A percentile compares a stretch with the other conserved stretches of the same genome.
Evolutionary conservation across 73 alveolate genomes (phyloP).

Genomic region (Stentor coeruleus): DNA sequence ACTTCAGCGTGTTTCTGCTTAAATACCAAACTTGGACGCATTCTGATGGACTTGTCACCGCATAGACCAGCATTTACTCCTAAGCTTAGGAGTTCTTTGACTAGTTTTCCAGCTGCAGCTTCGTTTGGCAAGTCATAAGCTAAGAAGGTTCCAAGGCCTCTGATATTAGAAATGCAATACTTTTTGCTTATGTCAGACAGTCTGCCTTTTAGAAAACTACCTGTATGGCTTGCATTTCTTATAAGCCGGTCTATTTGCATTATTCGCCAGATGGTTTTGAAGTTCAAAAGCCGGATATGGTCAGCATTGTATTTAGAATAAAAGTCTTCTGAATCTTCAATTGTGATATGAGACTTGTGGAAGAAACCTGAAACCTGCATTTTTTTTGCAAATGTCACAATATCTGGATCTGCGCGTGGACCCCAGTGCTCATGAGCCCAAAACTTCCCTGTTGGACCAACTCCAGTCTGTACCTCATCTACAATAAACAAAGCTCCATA

Average conservation of each 20-base stretch:
- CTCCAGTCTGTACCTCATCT: constrained; percentile 39
- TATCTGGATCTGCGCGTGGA: constrained; percentile 22
- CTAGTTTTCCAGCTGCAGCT: background rate
- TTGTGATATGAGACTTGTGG: constrained; percentile 8
- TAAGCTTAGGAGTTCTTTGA: constrained; percentile 4
- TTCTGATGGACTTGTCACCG: constrained; percentile 33
- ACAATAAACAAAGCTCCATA: constrained; percentile 39
- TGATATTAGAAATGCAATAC: constrained; percentile 19
- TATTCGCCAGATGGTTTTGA: constrained; percentile 18
- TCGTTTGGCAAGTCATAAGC: constrained; percentile 31
- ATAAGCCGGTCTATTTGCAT: constrained; percentile 31
- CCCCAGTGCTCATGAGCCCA: constrained; percentile 52
- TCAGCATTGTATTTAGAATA: background rate
- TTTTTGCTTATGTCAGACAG: constrained; percentile 21
- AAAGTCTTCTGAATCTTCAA: background rate
- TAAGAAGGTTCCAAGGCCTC: constrained; percentile 42
- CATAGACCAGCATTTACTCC: constrained; percentile 35
- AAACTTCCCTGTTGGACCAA: constrained; percentile 38
- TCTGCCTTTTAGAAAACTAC: constrained; percentile 24
- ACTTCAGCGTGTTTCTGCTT: constrained; percentile 33
- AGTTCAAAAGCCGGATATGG: constrained; percentile 16
- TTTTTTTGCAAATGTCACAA: constrained; percentile 31
- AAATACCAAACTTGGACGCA: constrained; percentile 33
- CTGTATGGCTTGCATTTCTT: constrained; percentile 20
- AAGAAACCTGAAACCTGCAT: constrained; percentile 23